Percentiles rank a stretch among this genome's conserved stretches.
These are phyloP conservation scores for Daldinia caldariorum DNA, from an alignment of 495 filamentous ascomycete species.

Conservation along the genomic window DNA sequence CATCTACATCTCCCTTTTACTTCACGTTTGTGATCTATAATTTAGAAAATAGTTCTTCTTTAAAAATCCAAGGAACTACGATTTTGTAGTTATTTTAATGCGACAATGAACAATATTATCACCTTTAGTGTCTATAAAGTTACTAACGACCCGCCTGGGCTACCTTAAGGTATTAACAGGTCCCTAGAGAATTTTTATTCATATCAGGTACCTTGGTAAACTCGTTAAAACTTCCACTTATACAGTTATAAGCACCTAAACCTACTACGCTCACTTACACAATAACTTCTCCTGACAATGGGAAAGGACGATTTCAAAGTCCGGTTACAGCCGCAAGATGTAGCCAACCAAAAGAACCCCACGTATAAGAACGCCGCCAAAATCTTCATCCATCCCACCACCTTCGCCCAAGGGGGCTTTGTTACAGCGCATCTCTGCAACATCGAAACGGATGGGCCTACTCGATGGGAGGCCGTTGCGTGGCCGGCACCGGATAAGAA, in stretches of 20 bases:
- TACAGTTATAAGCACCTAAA: not conserved
- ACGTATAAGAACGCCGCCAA: conserved; percentile 47
- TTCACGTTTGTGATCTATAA: conserved; percentile 7
- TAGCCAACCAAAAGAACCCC: conserved; percentile 45
- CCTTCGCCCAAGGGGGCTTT: conserved; percentile 45
- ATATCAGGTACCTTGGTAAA: too few species aligned
- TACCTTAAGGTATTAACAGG: not conserved
- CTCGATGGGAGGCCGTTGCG: conserved; percentile 41
- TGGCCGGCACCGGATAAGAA: conserved; percentile 47
- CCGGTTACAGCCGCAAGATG: conserved; percentile 47
- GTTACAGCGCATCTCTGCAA: conserved; percentile 41
- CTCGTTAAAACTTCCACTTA: not conserved
- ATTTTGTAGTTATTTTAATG: not conserved
- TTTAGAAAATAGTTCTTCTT: not conserved
- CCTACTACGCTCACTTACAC: not conserved
- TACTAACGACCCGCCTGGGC: conserved; percentile 8
- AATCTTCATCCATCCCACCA: conserved; percentile 47
- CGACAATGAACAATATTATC: conserved; percentile 10
- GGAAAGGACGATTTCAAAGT: conserved; percentile 46
- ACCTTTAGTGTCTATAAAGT: not conserved
- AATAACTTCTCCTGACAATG: conserved; percentile 12
- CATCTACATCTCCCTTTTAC: conserved; percentile 1
- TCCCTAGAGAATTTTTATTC: too few species aligned
- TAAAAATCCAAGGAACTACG: not conserved
- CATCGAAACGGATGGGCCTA: conserved; percentile 31